Evolutionary conservation across 306 rosid genomes (phyloP), one percentile per base, ranked within the genome.

Genomic region (Castanea crenata): DNA sequence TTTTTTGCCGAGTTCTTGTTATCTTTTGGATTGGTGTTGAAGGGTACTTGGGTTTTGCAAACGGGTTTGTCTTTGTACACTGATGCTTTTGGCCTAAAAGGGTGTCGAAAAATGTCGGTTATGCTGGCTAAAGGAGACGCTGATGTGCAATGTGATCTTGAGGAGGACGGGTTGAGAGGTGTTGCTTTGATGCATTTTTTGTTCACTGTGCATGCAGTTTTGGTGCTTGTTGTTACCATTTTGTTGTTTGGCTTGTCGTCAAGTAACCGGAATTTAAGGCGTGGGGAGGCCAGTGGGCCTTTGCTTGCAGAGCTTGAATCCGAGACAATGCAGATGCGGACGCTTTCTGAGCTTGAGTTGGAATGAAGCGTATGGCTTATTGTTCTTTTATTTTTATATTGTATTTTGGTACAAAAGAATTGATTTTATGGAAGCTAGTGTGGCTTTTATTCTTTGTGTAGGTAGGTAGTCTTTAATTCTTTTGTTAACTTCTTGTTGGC

Each of bases 11-110:
- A 94, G 62, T 92, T 91, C 74, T 69, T 91, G 31, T 86, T 94
- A 55, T 92, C 89, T 11, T 86, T 80, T 10, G 97, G 91, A 2
- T 57, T 94, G 88, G 82, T 89, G 65, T 90, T 94, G 12, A 94
- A 94, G 86, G 99, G 90, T 0, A 90, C 93, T 13, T 94, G 99
- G 99, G 41, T 94, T 67, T 58, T 94, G 77, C 99, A 94, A 76
- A 73, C 77, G 27, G 97, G 97, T 29, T 75, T 92, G 78, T 91
- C 91, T 29, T 64, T 94, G 83, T 91, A 90, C 35, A 89, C 97
- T 19, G 91, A 94, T 85, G 79, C 77, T 19, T 92, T 91, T 86
- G 89, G 84, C 6, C 46, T 92, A 59, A 87, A 90, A 78, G 99
- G 97, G 75, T 94, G 98, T 85, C 62, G 63, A 63, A 85, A 83